Conservation (phyloP, 495 filamentous ascomycete species). For the Evernia prunastri region DNA sequence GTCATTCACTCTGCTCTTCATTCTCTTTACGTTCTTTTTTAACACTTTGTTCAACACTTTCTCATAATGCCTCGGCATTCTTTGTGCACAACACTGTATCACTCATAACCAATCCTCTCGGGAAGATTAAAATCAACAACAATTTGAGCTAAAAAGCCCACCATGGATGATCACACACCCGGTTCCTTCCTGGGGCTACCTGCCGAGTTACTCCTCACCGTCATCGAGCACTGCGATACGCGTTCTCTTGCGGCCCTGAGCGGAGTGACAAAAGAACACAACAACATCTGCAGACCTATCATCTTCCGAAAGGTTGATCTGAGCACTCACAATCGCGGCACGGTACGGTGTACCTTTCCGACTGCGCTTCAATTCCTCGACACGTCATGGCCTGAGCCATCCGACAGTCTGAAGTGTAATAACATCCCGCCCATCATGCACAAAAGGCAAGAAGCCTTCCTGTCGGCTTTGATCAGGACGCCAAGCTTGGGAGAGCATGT, state of each 20-base stretch:
- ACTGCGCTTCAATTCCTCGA: neutral
- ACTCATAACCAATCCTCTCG: too few species aligned
- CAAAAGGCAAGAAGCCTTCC: constrained; percentile 7
- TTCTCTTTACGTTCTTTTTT: neutral
- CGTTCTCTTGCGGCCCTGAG: neutral
- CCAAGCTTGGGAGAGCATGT: constrained; percentile 3
- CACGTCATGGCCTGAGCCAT: neutral
- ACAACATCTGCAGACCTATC: neutral
- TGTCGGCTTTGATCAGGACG: neutral
- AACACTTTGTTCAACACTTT: neutral
- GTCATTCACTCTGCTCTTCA: too few species aligned
- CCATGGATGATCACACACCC: neutral
- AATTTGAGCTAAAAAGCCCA: neutral
- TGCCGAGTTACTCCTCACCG: neutral
- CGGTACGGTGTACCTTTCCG: neutral
- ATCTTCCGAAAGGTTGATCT: constrained; percentile 15
- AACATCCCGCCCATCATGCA: constrained; percentile 5
- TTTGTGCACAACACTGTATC: neutral
- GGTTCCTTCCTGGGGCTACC: neutral
- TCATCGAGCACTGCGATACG: neutral
- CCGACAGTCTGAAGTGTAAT: constrained; percentile 2
- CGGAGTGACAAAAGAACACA: neutral
- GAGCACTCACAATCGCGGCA: constrained; percentile 7
- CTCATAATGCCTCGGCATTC: neutral
- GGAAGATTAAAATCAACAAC: neutral